phyloP scores from a whole-genome alignment of 176 grass and related monocot species.

The Urochloa ruziziensis region DNA sequence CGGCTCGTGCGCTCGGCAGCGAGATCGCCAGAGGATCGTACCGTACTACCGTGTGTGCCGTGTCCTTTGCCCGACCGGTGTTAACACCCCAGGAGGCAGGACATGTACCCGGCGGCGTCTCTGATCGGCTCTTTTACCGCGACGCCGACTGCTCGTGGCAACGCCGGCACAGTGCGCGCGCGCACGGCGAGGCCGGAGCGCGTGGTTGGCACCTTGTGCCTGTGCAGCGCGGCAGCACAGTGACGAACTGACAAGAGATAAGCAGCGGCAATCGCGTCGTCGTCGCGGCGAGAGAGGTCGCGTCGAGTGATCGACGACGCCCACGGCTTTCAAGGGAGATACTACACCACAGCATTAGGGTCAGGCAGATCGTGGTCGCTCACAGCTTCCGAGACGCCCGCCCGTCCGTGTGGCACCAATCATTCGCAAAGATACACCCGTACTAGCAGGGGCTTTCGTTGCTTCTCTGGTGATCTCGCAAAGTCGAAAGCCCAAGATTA shows the following conservation, averaged over 20 bases:
- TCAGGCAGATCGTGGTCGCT: too few relatives aligned
- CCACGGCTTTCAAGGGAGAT: neutral
- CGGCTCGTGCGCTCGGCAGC: neutral
- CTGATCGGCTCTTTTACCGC: neutral
- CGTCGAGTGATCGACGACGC: neutral
- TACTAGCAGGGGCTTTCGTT: neutral
- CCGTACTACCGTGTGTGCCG: too few relatives aligned
- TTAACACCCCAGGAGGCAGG: too few relatives aligned
- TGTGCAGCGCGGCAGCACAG: neutral
- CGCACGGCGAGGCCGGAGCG: neutral
- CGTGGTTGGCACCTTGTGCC: neutral
- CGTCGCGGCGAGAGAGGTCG: neutral
- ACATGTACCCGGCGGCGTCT: neutral
- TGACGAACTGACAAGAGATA: too few relatives aligned
- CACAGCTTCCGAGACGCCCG: neutral
- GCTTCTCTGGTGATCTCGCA: neutral
- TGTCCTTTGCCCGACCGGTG: neutral
- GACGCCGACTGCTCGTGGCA: neutral
- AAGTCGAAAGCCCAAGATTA: neutral
- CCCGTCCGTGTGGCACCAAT: constrained; percentile 7
- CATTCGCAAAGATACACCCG: constrained; percentile 9
- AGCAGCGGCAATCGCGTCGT: neutral
- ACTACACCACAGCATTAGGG: neutral
- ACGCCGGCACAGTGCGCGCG: neutral
- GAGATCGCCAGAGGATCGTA: neutral